Evolutionary conservation across 2,329 filamentous ascomycete genomes (phyloP).

Genomic region (Beauveria caledonica): DNA sequence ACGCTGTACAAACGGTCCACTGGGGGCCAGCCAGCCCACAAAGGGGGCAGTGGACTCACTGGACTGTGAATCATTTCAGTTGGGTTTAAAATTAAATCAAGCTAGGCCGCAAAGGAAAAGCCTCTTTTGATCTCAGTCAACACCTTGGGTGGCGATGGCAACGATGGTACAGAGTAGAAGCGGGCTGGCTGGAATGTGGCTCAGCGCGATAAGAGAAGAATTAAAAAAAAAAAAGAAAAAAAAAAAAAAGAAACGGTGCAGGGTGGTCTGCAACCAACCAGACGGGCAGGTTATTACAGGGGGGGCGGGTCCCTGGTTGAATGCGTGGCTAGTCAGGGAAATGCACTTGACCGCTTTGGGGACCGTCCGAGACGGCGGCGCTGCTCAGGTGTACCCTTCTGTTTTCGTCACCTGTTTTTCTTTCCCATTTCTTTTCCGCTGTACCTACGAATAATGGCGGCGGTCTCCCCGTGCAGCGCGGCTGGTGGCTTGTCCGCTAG

Average conservation of each 20-base stretch:
- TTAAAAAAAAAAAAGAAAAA: no score
- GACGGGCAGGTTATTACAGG: neutral
- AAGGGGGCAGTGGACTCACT: neutral
- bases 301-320: neutral
- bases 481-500: neutral
- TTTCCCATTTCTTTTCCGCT: no score
- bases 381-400: neutral
- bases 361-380: conserved; percentile 7
- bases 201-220: no score
- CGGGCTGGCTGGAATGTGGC: no score
- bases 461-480: neutral
- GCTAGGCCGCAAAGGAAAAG: no score
- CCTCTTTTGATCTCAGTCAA: no score
- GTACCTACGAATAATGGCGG: no score
- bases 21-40: neutral
- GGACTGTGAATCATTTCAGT: neutral
- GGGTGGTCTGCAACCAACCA: neutral
- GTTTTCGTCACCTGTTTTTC: no score
- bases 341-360: neutral
- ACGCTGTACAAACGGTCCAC: conserved; percentile 1
- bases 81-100: neutral
- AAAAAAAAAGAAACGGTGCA: no score
- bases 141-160: no score
- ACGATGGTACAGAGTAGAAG: no score
- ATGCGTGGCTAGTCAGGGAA: neutral